Percentiles rank a stretch among this genome's conserved stretches.
These are phyloP conservation scores for Salicornia ramosissima DNA, from an alignment of 148 eudicot genomes.

Conservation along the genomic window DNA sequence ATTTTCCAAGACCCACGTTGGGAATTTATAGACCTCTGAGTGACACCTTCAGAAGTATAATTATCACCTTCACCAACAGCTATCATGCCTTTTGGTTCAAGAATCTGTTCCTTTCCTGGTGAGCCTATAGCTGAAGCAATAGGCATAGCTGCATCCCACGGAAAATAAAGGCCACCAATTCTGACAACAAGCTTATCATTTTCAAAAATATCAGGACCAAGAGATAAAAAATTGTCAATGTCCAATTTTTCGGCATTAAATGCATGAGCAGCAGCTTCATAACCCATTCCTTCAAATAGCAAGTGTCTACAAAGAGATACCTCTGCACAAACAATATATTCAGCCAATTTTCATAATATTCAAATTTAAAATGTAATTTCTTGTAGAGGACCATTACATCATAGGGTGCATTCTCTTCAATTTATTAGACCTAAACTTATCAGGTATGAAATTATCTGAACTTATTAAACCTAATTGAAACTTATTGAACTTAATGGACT, in stretches of 20 bases:
- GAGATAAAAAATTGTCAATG: constrained; percentile 28
- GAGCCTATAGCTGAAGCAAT: constrained; percentile 38
- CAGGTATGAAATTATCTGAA: too few relatives aligned
- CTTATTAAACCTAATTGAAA: too few relatives aligned
- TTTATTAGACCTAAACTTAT: too few relatives aligned
- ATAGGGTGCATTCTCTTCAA: too few relatives aligned
- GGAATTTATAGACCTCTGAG: constrained; percentile 35
- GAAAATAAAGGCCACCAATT: constrained; percentile 49
- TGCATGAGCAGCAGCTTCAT: constrained; percentile 44
- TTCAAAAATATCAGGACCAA: constrained; percentile 27
- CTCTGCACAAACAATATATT: constrained; percentile 26
- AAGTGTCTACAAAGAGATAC: constrained; percentile 42
- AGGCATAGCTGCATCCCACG: constrained; percentile 42
- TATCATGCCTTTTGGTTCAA: constrained; percentile 44
- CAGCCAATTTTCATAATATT: background rate
- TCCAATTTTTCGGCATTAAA: constrained; percentile 40
- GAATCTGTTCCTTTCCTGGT: constrained; percentile 22
- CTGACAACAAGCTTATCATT: constrained; percentile 38
- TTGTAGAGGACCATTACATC: background rate
- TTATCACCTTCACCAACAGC: constrained; percentile 34
- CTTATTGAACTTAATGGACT: too few relatives aligned
- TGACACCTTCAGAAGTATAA: constrained; percentile 29
- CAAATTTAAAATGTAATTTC: background rate
- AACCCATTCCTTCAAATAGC: constrained; percentile 44
- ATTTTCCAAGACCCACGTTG: constrained; percentile 49